Base-by-base conservation (phyloP, 108 stramenopile species). In the Cyclotella choctawhatcheeana region DNA sequence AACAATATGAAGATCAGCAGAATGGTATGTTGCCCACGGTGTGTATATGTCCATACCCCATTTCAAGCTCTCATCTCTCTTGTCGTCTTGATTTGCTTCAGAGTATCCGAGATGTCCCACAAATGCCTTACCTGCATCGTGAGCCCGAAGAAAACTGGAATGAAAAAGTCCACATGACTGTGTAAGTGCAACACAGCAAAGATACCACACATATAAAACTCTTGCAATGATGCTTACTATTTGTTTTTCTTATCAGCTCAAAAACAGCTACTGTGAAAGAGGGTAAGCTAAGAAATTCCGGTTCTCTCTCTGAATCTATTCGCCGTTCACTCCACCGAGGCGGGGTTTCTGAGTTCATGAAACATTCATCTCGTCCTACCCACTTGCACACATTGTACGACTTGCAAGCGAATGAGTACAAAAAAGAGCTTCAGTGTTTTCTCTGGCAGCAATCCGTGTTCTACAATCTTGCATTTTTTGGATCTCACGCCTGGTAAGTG, bases 381-480 rank as follows among this genome's bases (percentile, higher is more conserved):
- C 24, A 76, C 31, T 4, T 43, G 7, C 58, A 64, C 27, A 48
- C 71, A 6, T 30, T 72, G 44, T 71, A 44, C 14, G 67, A 80
- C 3, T 44, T 75, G 1, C 51, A 64, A 13, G 52, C 34, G 35
- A 58, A 45, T 45, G 71, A 77, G 18, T 30, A 58, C 53, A 66
- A 29, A 27, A 35, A 72, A 37, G 71, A 72, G 37, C 29, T 77
- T 0, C 33, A 51, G 21, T 86, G 86, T 32, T 84, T 86, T 71
- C 44, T 88, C 1, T 92, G 86, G 85, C 86, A 92, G 60, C 75
- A 73, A 33, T 86, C 84, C 12, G 66, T 74, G 5, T 92, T 92
- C 50, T 92, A 92, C 69, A 82, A 73, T 30, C 84, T 83, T 52
- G 85, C 86, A 24, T 51, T 67, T 14, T 75, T 86, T 51, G 83